Conservation (phyloP, 352 stramenopile species). For the Phytophthora multivora region DNA sequence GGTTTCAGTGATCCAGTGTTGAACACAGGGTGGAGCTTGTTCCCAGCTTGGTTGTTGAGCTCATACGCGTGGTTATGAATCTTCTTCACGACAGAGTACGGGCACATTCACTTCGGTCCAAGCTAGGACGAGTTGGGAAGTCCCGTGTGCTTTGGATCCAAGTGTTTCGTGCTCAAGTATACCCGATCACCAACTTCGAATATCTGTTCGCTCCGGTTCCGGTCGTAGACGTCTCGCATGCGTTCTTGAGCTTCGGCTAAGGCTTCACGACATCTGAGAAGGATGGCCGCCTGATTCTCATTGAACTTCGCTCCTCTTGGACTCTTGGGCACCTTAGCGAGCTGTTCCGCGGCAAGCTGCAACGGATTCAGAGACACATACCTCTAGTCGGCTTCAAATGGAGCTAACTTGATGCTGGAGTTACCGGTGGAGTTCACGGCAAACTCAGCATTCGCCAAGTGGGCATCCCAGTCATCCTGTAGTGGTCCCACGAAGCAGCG, state of each 20-base stretch:
- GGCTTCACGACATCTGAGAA: constrained; percentile 9
- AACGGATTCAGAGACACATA: constrained; percentile 2
- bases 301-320: background rate
- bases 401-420: constrained; percentile 18
- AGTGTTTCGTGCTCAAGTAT: constrained; percentile 15
- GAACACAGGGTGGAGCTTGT: constrained; percentile 17
- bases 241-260: constrained; percentile 12
- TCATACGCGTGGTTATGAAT: constrained; percentile 27
- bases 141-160: constrained; percentile 13
- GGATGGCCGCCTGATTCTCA: constrained; percentile 9
- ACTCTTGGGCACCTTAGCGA: background rate
- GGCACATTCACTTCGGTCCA: constrained; percentile 18
- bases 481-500: too few species aligned
- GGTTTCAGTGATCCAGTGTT: constrained; percentile 19
- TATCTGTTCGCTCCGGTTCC: constrained; percentile 1
- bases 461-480: too few species aligned
- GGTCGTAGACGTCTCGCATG: constrained; percentile 19
- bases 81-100: constrained; percentile 11
- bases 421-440: too few species aligned
- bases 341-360: background rate
- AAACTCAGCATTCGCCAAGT: too few species aligned
- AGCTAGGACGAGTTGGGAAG: constrained; percentile 19
- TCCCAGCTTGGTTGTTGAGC: constrained; percentile 22
- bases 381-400: constrained; percentile 19
- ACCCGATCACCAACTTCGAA: constrained; percentile 22